Evolutionary conservation across 73 alveolate genomes (phyloP).

Genomic region (Paramecium bursaria): DNA sequence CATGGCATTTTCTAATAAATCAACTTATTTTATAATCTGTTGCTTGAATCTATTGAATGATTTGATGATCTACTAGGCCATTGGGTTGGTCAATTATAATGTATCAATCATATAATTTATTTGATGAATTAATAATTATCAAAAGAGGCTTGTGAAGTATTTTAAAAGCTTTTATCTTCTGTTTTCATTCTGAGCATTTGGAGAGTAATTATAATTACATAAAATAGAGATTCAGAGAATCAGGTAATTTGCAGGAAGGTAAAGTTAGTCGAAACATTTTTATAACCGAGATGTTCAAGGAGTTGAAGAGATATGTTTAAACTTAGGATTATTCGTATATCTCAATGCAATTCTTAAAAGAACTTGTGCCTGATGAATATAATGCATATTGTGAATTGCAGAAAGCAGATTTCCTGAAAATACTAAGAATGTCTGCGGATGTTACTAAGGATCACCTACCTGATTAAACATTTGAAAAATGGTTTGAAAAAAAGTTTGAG

Average conservation of each 20-base stretch:
- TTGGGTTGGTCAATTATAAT: too few relatives aligned
- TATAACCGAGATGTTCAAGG: constrained; percentile 38
- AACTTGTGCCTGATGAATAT: constrained; percentile 58
- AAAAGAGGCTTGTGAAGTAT: constrained; percentile 55
- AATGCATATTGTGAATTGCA: constrained; percentile 5
- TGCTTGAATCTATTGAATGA: too few relatives aligned
- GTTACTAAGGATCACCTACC: constrained; percentile 11
- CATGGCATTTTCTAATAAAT: too few relatives aligned
- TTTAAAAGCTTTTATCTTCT: constrained; percentile 41
- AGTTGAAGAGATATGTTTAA: constrained; percentile 38
- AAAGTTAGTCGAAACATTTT: constrained; percentile 10
- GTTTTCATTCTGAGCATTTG: constrained; percentile 51
- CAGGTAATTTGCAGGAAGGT: constrained; percentile 52
- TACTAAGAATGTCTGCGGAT: constrained; percentile 11
- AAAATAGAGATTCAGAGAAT: constrained; percentile 61
- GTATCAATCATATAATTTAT: too few relatives aligned
- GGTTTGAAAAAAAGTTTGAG: constrained; percentile 51
- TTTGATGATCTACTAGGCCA: too few relatives aligned
- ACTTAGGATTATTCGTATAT: constrained; percentile 48
- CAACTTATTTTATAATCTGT: too few relatives aligned
- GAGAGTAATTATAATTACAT: constrained; percentile 44
- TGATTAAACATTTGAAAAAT: constrained; percentile 53
- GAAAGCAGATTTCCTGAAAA: neutral
- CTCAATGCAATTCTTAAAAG: constrained; percentile 17
- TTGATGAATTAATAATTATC: too few relatives aligned